A percentile compares a stretch with the other conserved stretches of the same genome.
phyloP scores from a whole-genome alignment of 1,139 yeast genomes.

The Yamadazyma kanchanaburiensis region DNA sequence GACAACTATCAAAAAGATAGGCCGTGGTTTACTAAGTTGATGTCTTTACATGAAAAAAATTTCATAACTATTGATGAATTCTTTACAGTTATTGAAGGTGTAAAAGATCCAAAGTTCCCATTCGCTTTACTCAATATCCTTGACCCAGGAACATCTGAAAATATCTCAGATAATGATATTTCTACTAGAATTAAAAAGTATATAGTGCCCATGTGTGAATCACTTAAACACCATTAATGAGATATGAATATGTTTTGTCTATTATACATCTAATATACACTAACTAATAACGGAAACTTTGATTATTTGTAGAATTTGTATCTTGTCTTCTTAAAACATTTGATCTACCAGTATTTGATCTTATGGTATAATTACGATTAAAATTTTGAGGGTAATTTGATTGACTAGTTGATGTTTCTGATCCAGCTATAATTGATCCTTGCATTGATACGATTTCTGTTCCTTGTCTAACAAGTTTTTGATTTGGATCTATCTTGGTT shows the following conservation, averaged over 20 bases:
- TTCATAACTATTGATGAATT: conserved; percentile 31
- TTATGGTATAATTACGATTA: conserved; percentile 2
- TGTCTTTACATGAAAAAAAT: conserved; percentile 27
- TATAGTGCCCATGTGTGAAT: conserved; percentile 31
- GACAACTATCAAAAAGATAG: conserved; percentile 31
- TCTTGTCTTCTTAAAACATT: too few relatives aligned
- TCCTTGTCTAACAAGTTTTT: conserved; percentile 1
- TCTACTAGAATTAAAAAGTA: conserved; percentile 33
- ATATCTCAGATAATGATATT: conserved; percentile 28
- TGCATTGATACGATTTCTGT: conserved; percentile 23
- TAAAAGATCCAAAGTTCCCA: conserved; percentile 39
- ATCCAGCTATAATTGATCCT: conserved; percentile 17
- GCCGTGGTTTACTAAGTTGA: conserved; percentile 38
- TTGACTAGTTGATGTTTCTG: conserved; percentile 10
- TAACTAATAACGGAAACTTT: too few relatives aligned
- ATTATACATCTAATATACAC: conserved; percentile 2
- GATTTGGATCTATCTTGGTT: background rate
- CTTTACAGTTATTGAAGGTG: conserved; percentile 35
- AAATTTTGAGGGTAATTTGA: conserved; percentile 4
- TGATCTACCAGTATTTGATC: too few relatives aligned
- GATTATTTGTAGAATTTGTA: too few relatives aligned
- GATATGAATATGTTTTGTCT: background rate
- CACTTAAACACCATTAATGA: conserved; percentile 5
- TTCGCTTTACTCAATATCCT: conserved; percentile 37
- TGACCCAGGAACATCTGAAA: conserved; percentile 31